Conservation (phyloP, 306 rosid genomes). For the Abrus precatorius region DNA sequence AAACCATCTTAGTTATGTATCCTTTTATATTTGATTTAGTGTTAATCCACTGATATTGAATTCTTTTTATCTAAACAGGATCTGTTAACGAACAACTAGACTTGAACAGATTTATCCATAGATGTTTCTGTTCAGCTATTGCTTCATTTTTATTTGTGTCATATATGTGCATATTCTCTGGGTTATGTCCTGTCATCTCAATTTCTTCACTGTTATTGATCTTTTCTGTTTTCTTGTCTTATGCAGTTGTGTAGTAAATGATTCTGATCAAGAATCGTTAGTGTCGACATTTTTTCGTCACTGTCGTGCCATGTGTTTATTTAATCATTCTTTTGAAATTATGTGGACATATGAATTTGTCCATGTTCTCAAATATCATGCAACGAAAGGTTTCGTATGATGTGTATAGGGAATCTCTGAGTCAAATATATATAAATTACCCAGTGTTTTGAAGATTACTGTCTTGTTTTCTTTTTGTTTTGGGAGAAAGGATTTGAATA, state of each 20-base stretch:
- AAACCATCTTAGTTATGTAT: no score
- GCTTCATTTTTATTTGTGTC: background rate
- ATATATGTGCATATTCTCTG: background rate
- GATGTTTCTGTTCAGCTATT: background rate
- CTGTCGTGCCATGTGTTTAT: background rate
- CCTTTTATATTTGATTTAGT: no score
- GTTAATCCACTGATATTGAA: no score
- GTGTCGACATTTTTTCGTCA: constrained; percentile 31
- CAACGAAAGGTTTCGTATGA: background rate
- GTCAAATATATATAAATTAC: background rate
- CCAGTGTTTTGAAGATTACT: background rate
- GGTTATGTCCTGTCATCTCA: background rate
- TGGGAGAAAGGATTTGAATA: background rate
- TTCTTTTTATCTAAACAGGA: no score
- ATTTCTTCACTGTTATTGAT: background rate
- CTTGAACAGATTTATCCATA: background rate
- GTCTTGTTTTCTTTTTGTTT: background rate
- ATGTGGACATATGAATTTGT: background rate
- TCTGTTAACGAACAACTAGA: background rate
- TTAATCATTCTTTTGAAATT: background rate
- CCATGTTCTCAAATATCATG: background rate
- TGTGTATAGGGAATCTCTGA: constrained; percentile 12
- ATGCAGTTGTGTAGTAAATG: background rate
- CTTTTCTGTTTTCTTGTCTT: background rate
- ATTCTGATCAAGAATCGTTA: constrained; percentile 16